Percentiles rank a stretch among this genome's conserved stretches.
Evolutionary conservation across 1,284 basidiomycete species (phyloP).

Genomic region (Ceratobasidium papillatum): DNA sequence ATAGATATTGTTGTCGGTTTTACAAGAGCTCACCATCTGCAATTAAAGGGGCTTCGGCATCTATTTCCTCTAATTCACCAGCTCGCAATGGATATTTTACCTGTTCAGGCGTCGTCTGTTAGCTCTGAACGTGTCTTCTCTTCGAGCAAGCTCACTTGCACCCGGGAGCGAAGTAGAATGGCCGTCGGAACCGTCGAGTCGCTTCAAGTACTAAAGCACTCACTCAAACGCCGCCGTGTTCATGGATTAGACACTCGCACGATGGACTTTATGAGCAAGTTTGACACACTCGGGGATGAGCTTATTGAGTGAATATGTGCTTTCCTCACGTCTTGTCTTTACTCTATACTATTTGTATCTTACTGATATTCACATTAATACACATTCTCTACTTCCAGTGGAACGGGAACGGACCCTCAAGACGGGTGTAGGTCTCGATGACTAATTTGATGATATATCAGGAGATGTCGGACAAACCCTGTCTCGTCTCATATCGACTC

Average conservation of each 20-base stretch:
- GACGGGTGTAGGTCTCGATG: not conserved
- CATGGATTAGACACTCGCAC: not conserved
- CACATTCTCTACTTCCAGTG: not conserved
- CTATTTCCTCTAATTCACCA: not conserved
- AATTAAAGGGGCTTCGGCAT: not conserved
- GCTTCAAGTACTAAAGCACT: constrained; percentile 14
- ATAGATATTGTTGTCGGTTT: not conserved
- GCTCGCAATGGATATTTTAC: constrained; percentile 20
- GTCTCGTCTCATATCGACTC: constrained; percentile 31
- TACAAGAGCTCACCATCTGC: not conserved
- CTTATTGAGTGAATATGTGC: not conserved
- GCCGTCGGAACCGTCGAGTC: not conserved
- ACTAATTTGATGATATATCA: not conserved
- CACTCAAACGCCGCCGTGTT: not conserved
- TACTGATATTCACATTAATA: not conserved
- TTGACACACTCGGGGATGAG: not conserved
- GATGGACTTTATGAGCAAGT: not conserved
- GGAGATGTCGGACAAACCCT: not conserved
- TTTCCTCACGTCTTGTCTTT: not conserved
- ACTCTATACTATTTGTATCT: not conserved
- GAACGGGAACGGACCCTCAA: not conserved
- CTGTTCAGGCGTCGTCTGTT: constrained; percentile 4
- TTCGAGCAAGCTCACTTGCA: constrained; percentile 15
- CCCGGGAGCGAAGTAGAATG: not conserved
- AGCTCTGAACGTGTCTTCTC: constrained; percentile 28